Base-by-base conservation (phyloP, 768 basidiomycete genomes). In the Pseudohyphozyma bogoriensis region DNA sequence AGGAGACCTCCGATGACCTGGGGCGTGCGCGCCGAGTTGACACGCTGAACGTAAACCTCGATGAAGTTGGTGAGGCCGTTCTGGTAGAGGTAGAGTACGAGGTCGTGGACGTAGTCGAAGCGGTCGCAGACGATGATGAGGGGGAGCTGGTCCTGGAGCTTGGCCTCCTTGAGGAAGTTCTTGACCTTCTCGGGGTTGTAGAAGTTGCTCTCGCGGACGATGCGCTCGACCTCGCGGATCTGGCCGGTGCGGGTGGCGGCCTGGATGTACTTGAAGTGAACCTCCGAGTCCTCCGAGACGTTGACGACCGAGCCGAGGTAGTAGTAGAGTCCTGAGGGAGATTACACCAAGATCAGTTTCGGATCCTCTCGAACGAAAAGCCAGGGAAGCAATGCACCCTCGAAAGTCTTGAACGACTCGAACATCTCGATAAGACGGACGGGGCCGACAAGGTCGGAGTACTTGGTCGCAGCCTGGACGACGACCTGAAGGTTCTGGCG, bases 171-270 rank as follows among this genome's bases (percentile, higher is more conserved):
- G 74, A 96, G 83, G 85, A 96, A 97, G 77, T 99, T 99, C 81
- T 99, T 97, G 81, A 97, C 95, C 76, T 99, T 99, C 79, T 99
- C 95, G 1, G 95, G 89, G 75, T 92, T 96, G 81, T 97, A 97
- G 76, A 79, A 79, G 76, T 97, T 96, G 74, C 87, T 90, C 77
- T 99, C 95, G 56, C 95, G 81, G 73, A 92, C 96, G 71, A 99
- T 93, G 49, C 95, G 90, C 76, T 99, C 95, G 58, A 99, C 95
- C 74, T 99, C 95, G 51, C 95, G 86, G 68, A 99, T 91, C 73
- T 97, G 95, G 44, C 93, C 92, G 32, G 95, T 99, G 31, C 93
- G 84, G 2, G 91, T 93, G 9, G 95, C 95, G 31, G 95, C 95
- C 72, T 97, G 93, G 71, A 99, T 96, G 77, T 97, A 97, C 79